Percentiles rank a stretch among this genome's conserved stretches.
Conservation (phyloP, 2,329 filamentous ascomycete genomes). For the Ceratocystis variospora region DNA sequence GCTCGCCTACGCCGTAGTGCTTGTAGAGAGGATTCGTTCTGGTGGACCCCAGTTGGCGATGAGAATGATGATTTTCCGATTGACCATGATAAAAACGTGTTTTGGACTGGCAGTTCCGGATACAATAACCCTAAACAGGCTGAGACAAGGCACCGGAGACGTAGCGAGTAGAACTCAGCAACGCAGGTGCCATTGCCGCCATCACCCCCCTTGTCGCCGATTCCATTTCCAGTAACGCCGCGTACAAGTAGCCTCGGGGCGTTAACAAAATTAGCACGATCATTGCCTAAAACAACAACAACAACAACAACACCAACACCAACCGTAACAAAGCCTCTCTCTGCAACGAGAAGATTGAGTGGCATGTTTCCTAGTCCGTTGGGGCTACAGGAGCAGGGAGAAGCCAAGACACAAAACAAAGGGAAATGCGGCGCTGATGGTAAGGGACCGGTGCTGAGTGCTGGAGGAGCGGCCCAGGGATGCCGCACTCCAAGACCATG, state of each 20-base stretch:
- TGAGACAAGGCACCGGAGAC: background rate
- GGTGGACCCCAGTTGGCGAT: slow-evolving; percentile 6
- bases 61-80: background rate
- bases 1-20: background rate
- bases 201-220: background rate
- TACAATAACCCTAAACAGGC: background rate
- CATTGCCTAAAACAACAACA: background rate
- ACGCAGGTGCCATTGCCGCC: background rate
- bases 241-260: slow-evolving; percentile 7
- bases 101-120: slow-evolving; percentile 3
- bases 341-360: background rate
- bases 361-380: background rate
- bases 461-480: slow-evolving; percentile 8
- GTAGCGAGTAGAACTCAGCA: background rate
- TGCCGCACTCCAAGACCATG: background rate
- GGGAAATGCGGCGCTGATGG: background rate
- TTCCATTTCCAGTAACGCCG: slow-evolving; percentile 1
- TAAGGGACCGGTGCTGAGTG: slow-evolving; percentile 10
- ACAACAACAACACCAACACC: background rate
- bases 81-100: slow-evolving; percentile 3
- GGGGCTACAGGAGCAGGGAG: background rate
- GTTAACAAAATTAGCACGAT: background rate
- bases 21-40: background rate
- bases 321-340: too few relatives aligned
- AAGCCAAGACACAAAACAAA: background rate